Evolutionary conservation across 805 yeast genomes (phyloP), one percentile per base, ranked within the genome.

Genomic region (Clavispora vitiphila): DNA sequence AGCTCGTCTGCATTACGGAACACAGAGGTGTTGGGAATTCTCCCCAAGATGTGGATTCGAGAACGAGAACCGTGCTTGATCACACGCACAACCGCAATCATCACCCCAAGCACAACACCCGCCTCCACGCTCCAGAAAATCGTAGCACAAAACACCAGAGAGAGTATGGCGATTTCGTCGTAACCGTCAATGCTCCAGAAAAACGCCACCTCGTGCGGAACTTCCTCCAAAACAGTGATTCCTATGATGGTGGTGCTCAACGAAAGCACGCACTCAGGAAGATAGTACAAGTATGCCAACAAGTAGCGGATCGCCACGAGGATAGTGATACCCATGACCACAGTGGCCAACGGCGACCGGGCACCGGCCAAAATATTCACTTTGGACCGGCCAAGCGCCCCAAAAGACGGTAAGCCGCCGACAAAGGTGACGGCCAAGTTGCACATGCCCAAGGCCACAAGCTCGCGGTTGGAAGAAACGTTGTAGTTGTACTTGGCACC

Each of bases 1-100:
- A 74, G 70, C 31, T 76, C 81, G 58, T 86, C 95, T 0, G 89
- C 88, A 56, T 86, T 85, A 34, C 82, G 69, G 57, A 84, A 86
- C 5, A 71, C 72, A 35, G 72, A 67, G 1, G 86, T 76, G 38
- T 55, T 41, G 7, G 70, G 67, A 18, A 57, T 51, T 34, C 76
- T 56, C 1, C 76, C 77, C 41, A 72, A 52, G 41, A 72, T 68
- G 39, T 70, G 74, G 47, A 72, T 71, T 27, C 72, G 55, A 7
- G 75, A 70, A 35, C 60, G 54, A 0, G 76, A 62, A 11, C 74
- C 65, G 47, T 67, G 62, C 41, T 62, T 63, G 25, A 72, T 61
- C 12, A 65, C 54, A 14, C 69, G 43, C 9, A 64, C 50, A 16
- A 67, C 56, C 0, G 72, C 67, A 20, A 68, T 47, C 14, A 60